Evolutionary conservation across 495 filamentous ascomycete genomes (phyloP), one percentile per base, ranked within the genome.

Genomic region (Halenospora varia): DNA sequence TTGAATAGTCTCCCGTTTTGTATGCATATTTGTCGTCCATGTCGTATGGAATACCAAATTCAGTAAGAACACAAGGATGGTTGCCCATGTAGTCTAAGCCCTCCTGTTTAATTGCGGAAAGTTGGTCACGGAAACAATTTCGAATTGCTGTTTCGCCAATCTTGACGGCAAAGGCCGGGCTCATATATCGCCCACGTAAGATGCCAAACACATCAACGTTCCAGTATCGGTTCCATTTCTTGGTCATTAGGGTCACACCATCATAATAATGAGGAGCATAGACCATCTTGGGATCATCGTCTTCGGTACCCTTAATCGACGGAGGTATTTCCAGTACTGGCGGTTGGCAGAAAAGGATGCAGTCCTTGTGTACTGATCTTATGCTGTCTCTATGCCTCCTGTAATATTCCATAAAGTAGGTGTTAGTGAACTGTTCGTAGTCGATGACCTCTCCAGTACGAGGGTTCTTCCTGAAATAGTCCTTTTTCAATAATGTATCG

Each of bases 11-110:
- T 2, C 94, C 94, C n/a, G 92, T 96, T 68, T 89, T 88, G 70
- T 99, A 99, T 1, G 94, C 94, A 61, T 91, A 73, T 71, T 96
- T 89, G 55, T 95, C 83, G 65, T 99, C 92, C 94, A 99, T 99
- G 69, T 99, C 95, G 66, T 96, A 99, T 0, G 94, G 94, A 58
- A 97, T 96, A 22, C 94, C 94, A 63, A 97, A 96, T 65, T 99
- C 94, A 1, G 89, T 95, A 68, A 96, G 88, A 10, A 98, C 73
- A 62, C 93, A 87, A 0, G 94, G 94, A 62, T 95, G 94, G 29
- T 86, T 81, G 15, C 94, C 94, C 81, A 96, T 90, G 53, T 93
- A 86, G 29, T 93, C 87, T 17, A 85, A 70, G n/a, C 95, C 96
- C 71, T 98, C 94, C 56, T 95, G 78, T 51, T 84, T 80, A 35